Evolutionary conservation across 345 rosid genomes (phyloP).

Genomic region (Acer campestre): DNA sequence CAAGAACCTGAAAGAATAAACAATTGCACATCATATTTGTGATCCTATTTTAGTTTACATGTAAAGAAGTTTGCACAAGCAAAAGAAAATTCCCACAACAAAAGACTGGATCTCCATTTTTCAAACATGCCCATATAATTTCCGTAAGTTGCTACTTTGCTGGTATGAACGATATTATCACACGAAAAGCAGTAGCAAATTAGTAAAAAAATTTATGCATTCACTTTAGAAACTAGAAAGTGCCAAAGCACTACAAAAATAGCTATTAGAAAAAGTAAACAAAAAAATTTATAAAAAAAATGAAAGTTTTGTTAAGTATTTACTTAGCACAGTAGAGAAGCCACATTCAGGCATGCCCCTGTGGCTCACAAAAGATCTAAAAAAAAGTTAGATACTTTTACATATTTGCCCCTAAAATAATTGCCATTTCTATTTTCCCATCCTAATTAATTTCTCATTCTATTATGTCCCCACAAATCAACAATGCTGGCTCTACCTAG

Average conservation of each 20-base stretch:
- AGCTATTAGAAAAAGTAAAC: neutral
- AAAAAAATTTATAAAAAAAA: neutral
- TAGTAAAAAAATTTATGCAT: neutral
- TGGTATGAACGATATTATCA: neutral
- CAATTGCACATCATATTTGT: neutral
- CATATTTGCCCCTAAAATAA: neutral
- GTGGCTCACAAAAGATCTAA: neutral
- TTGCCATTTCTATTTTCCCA: neutral
- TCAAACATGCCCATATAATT: neutral
- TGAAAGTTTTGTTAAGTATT: neutral
- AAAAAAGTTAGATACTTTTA: neutral
- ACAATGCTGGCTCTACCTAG: neutral
- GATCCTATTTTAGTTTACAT: neutral
- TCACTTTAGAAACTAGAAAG: neutral
- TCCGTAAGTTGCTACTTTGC: neutral
- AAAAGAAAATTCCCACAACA: neutral
- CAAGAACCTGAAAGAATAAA: neutral
- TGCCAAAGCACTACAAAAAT: neutral
- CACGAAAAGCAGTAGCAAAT: neutral
- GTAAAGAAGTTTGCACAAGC: neutral
- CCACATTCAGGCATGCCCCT: neutral
- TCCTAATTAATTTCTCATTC: neutral
- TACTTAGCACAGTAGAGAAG: neutral
- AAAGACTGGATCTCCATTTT: neutral
- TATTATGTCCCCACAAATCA: neutral